These are phyloP conservation scores for Xylaria grammica DNA, from an alignment of 495 filamentous ascomycete species.

Conservation along the genomic window DNA sequence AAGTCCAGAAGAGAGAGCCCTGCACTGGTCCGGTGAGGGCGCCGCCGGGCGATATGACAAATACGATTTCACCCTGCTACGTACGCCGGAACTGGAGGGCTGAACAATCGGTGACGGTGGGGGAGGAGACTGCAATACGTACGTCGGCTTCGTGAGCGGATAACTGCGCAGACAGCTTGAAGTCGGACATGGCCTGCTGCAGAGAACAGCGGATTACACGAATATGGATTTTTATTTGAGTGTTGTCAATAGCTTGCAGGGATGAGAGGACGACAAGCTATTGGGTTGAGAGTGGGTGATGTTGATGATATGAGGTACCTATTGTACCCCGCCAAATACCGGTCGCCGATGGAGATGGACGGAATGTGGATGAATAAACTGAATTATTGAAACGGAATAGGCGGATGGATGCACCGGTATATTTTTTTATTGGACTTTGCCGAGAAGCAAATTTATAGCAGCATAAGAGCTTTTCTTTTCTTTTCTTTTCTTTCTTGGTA, in stretches of 20 bases:
- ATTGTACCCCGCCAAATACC: slow-evolving; percentile 13
- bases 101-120: not conserved
- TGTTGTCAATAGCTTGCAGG: not conserved
- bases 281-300: not conserved
- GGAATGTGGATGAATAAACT: not conserved
- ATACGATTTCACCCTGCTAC: not conserved
- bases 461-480: too few species aligned
- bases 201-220: not conserved
- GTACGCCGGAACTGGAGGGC: not conserved
- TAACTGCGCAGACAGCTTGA: slow-evolving; percentile 83
- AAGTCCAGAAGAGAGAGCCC: slow-evolving; percentile 13
- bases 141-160: slow-evolving; percentile 85
- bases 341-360: slow-evolving; percentile 1
- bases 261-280: not conserved
- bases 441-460: not conserved
- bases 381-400: too few species aligned
- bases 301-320: not conserved
- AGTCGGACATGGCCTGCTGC: slow-evolving; percentile 54
- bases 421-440: not conserved
- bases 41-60: not conserved
- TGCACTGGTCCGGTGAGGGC: not conserved
- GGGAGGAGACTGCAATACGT: slow-evolving; percentile 44
- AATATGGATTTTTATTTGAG: not conserved
- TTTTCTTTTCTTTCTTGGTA: too few species aligned
- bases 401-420: too few species aligned